Conservation (phyloP, 768 basidiomycete species). For the Mycena venus region DNA sequence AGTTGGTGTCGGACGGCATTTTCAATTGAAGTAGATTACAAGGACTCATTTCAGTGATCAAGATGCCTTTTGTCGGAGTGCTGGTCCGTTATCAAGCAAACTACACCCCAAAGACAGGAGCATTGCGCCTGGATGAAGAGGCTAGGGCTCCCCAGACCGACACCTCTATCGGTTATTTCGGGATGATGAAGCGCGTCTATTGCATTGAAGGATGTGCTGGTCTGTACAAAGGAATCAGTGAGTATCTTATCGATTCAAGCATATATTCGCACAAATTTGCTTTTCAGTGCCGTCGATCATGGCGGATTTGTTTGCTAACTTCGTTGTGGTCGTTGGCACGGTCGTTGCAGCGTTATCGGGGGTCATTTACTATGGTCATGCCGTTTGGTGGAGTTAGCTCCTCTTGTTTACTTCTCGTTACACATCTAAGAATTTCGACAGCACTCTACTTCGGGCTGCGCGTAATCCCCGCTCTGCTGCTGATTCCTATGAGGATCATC, state of each 20-base stretch:
- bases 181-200: slow-evolving; percentile 20
- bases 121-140: background rate
- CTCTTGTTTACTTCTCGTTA: background rate
- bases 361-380: too few species aligned
- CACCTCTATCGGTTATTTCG: slow-evolving; percentile 4
- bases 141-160: background rate
- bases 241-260: background rate
- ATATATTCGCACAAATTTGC: background rate
- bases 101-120: slow-evolving; percentile 9
- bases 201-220: slow-evolving; percentile 21
- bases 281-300: slow-evolving; percentile 25
- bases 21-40: too few species aligned
- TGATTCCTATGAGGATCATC: slow-evolving; percentile 27
- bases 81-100: slow-evolving; percentile 16
- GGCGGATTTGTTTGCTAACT: background rate
- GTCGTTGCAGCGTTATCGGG: too few species aligned
- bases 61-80: slow-evolving; percentile 4
- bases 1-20: too few species aligned
- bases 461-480: slow-evolving; percentile 7
- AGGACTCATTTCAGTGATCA: background rate
- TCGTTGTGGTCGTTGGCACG: background rate
- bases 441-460: background rate
- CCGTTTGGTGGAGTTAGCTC: background rate
- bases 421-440: background rate
- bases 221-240: slow-evolving; percentile 30